Evolutionary conservation across 805 yeast species (phyloP), one percentile per base, ranked within the genome.

Genomic region (Saccharomycopsis malanga): DNA sequence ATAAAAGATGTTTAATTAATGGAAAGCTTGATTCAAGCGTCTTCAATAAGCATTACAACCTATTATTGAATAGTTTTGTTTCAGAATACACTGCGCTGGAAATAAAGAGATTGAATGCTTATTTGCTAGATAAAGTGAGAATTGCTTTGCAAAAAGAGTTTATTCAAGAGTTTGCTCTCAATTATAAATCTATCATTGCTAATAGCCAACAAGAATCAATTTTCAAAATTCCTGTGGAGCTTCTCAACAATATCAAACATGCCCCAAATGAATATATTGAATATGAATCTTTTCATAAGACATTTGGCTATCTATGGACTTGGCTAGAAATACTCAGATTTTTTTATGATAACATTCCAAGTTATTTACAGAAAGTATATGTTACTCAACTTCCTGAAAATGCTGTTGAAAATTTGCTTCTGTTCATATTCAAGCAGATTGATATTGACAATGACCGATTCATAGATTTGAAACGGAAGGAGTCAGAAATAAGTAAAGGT

Each of bases 251-350:
- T 25, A 54, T 74, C 4, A 46, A 55, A 12, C 54, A 60, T 1
- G 57, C 64, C 24, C 59, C 65, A 3, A 57, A 60, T 30, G 73
- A 69, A 21, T 69, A 68, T 47, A 52, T 70, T 23, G 76, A 65
- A 6, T 35, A 40, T 22, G 57, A 57, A 18, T 54, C 56, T 46
- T 72, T 71, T 36, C 66, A 67, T 22, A 66, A 63, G 20, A 49
- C 55, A 24, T 59, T 58, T 3, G 59, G 70, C 39, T 57, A 71
- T 24, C 54, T 83, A 29, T 81, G 85, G 81, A 66, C 77, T 47
- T 88, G 95, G 94, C 66, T 64, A 52, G 65, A 86, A 45, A 61
- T 84, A 0, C 70, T 84, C 53, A 66, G 65, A 24, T 79, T 79
- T 60, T 83, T 87, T 58, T 70, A 73, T 44, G 77, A 79, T 49